These are phyloP conservation scores for Thecaphora frezii DNA, from an alignment of 1,284 basidiomycete species.

Conservation along the genomic window DNA sequence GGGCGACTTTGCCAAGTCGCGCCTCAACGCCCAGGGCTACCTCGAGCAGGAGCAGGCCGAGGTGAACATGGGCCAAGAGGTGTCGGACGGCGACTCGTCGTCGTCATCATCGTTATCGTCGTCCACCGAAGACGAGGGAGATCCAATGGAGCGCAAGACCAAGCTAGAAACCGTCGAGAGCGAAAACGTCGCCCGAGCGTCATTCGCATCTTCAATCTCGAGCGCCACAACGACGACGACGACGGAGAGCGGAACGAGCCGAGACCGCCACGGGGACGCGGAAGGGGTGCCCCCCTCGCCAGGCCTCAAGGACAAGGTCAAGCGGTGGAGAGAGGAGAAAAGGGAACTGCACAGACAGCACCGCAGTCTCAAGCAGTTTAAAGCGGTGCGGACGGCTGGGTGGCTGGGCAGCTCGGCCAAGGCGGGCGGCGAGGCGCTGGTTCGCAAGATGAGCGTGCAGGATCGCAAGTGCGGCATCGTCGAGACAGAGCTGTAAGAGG, in stretches of 20 bases:
- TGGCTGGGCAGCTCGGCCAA: conserved; percentile 24
- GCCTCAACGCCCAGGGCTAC: conserved; percentile 12
- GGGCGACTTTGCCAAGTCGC: conserved; percentile 27
- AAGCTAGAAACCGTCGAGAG: too few species aligned
- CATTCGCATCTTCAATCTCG: not conserved
- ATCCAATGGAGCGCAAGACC: too few species aligned
- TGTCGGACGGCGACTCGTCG: too few species aligned
- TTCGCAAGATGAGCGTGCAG: conserved; percentile 16
- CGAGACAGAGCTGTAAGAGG: conserved; percentile 30
- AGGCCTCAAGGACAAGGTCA: conserved; percentile 23
- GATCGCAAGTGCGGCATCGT: conserved; percentile 21
- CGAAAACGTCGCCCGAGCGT: too few species aligned
- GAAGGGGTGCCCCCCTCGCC: conserved; percentile 8
- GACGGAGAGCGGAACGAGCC: conserved; percentile 1
- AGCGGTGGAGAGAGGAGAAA: conserved; percentile 35
- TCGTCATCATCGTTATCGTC: too few species aligned
- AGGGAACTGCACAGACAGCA: conserved; percentile 35
- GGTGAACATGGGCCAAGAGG: not conserved
- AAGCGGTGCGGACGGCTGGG: conserved; percentile 28
- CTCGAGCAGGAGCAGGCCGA: not conserved
- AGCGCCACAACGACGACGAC: conserved; percentile 1
- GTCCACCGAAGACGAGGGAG: too few species aligned
- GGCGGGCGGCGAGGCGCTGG: conserved; percentile 8
- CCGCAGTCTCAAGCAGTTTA: conserved; percentile 32
- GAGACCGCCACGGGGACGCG: conserved; percentile 4